Base-by-base conservation (phyloP, 768 basidiomycete species). In the Astraeus odoratus region DNA sequence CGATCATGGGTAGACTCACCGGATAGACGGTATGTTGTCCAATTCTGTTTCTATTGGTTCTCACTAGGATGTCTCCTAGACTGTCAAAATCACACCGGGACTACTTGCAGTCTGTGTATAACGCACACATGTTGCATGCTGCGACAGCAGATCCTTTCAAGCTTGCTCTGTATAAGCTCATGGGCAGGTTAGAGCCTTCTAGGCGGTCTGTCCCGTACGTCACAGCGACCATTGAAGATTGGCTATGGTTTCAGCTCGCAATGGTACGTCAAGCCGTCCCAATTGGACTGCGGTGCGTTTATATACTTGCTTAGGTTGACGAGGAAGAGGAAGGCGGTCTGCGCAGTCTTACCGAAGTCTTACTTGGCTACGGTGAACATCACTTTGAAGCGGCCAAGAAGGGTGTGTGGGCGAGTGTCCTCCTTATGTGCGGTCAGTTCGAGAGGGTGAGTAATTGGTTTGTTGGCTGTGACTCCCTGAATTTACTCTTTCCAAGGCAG, bases 211-310 rank as follows among this genome's bases (percentile, higher is more conserved):
- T 94, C 2, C 76, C 81, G 5, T 78, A 82, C 31, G 91, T 97
- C 4, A 97, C 93, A 0, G 77, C 77, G 8, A 94, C 93, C 1
- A 93, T 90, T 2, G 96, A 97, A 61, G 96, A 99, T 64, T 99
- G 95, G 95, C 71, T 97, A 27, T 99, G 95, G 95, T 83, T 94
- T 71, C 94, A 99, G 67, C 75, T 98, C 12, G 75, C 83, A 1
- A 86, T 97, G 79, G 87, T 81, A 39, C 24, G 68, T 51, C 7
- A 4, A 12, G 29, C 44, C 27, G 34, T 20, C 5, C 15, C 0
- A 30, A 45, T 23, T 31, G 5, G 25, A 27, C 9, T 15, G 23
- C 27, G 38, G 40, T 13, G 56, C 15, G n/a, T 1, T 13, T 26
- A 39, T 4, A 46, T 42, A 6, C 50, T 16, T 23, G 24, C 47